Conservation (phyloP, 257 asterid species). For the Solanum microdontum region DNA sequence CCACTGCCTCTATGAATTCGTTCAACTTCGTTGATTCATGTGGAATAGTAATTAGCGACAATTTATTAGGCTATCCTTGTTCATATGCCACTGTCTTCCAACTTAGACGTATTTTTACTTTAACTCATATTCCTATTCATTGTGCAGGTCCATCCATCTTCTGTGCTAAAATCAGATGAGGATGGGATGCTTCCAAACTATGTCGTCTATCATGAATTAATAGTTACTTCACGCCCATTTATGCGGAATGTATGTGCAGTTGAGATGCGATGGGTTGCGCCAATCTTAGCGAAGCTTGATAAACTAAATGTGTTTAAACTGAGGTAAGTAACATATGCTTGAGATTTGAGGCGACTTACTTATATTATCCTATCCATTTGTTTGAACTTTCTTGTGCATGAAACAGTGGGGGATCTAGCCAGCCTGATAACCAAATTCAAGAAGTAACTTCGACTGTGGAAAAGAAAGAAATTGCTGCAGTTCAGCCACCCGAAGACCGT, state of each 20-base stretch:
- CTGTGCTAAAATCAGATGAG: constrained; percentile 67
- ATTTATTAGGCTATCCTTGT: neutral
- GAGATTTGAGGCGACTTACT: neutral
- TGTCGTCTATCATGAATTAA: constrained; percentile 72
- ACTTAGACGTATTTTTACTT: neutral
- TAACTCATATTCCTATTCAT: neutral
- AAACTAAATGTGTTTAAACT: constrained; percentile 51
- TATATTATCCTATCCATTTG: neutral
- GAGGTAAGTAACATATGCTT: constrained; percentile 32
- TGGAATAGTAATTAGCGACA: neutral
- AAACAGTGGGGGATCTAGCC: constrained; percentile 43
- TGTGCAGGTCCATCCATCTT: constrained; percentile 77
- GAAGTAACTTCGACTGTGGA: constrained; percentile 15
- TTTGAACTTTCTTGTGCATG: constrained; percentile 3
- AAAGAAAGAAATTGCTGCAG: constrained; percentile 12
- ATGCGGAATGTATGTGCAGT: constrained; percentile 85
- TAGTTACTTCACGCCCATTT: constrained; percentile 70
- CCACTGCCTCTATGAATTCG: neutral
- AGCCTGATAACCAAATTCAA: constrained; percentile 17
- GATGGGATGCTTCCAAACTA: constrained; percentile 84
- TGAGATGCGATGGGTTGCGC: constrained; percentile 76
- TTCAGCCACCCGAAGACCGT: constrained; percentile 17
- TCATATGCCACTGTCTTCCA: neutral
- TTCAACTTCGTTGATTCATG: neutral
- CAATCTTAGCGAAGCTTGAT: constrained; percentile 57